phyloP scores from a whole-genome alignment of 371 early-diverging fungal species.

The Mucor velutinosus region DNA sequence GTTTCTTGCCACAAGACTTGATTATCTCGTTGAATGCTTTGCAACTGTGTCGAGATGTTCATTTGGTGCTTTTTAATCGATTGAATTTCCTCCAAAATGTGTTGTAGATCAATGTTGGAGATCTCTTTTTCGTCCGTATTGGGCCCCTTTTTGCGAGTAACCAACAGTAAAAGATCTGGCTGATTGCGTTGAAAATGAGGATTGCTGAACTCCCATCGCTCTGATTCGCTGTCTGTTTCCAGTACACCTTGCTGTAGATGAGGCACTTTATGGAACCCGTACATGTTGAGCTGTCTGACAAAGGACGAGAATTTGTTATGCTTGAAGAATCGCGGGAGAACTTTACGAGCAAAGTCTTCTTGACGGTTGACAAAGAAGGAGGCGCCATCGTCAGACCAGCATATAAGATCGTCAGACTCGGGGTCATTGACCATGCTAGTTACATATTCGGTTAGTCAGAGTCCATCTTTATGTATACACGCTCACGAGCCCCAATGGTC shows the following conservation, averaged over 20 bases:
- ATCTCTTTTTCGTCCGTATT: constrained; percentile 51
- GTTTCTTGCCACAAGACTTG: constrained; percentile 89
- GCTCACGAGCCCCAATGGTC: neutral
- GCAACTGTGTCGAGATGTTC: constrained; percentile 82
- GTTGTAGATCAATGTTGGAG: constrained; percentile 53
- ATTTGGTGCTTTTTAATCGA: constrained; percentile 89
- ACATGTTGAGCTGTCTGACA: constrained; percentile 96
- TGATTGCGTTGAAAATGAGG: constrained; percentile 60
- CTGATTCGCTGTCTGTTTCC: constrained; percentile 61
- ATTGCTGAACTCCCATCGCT: constrained; percentile 62
- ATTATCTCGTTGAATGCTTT: constrained; percentile 86
- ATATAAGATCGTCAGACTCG: constrained; percentile 69
- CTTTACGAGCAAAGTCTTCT: constrained; percentile 82
- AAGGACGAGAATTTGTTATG: constrained; percentile 93
- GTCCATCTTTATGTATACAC: too few species aligned
- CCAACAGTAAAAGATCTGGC: constrained; percentile 55
- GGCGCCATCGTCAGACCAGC: constrained; percentile 78
- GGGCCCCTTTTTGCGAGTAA: constrained; percentile 53
- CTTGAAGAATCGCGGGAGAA: constrained; percentile 89
- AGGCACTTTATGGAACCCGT: constrained; percentile 84
- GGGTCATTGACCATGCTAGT: constrained; percentile 74
- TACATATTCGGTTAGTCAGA: neutral
- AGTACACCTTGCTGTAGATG: constrained; percentile 80
- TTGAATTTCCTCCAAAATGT: constrained; percentile 79
- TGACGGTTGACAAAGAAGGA: constrained; percentile 72